phyloP scores from a whole-genome alignment of 805 yeast species.

The Huiozyma naganishii region DNA sequence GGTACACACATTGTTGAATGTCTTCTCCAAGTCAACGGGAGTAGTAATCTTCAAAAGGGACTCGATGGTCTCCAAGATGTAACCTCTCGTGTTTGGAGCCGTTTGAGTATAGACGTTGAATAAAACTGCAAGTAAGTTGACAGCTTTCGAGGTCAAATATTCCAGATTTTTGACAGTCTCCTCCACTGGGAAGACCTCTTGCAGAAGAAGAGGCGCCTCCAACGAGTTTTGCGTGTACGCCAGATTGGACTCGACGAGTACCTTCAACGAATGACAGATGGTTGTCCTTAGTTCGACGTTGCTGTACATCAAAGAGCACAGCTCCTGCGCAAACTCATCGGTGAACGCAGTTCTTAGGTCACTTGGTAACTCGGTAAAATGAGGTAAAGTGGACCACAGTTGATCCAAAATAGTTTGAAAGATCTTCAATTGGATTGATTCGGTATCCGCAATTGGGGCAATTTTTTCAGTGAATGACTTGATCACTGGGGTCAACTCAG shows the following conservation, averaged over 20 bases:
- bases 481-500: slow-evolving; percentile 55
- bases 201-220: slow-evolving; percentile 44
- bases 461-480: slow-evolving; percentile 40
- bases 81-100: slow-evolving; percentile 70
- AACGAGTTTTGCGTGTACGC: slow-evolving; percentile 48
- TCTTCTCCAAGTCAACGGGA: slow-evolving; percentile 52
- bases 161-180: slow-evolving; percentile 48
- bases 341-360: slow-evolving; percentile 59
- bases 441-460: slow-evolving; percentile 28
- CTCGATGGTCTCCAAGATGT: slow-evolving; percentile 77
- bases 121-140: slow-evolving; percentile 73
- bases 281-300: slow-evolving; percentile 64
- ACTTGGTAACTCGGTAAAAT: slow-evolving; percentile 75
- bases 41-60: slow-evolving; percentile 63
- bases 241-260: slow-evolving; percentile 63
- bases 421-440: slow-evolving; percentile 63
- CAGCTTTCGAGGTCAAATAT: slow-evolving; percentile 53
- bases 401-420: slow-evolving; percentile 82
- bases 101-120: slow-evolving; percentile 93
- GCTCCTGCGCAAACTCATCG: slow-evolving; percentile 64
- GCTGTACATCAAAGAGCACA: slow-evolving; percentile 67
- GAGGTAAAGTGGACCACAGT: slow-evolving; percentile 84
- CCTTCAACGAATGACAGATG: slow-evolving; percentile 74
- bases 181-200: slow-evolving; percentile 47
- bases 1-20: slow-evolving; percentile 80